Percentiles rank a stretch among this genome's conserved stretches.
phyloP scores from a whole-genome alignment of 1,284 basidiomycete species.

The Phellinidium pouzarii region DNA sequence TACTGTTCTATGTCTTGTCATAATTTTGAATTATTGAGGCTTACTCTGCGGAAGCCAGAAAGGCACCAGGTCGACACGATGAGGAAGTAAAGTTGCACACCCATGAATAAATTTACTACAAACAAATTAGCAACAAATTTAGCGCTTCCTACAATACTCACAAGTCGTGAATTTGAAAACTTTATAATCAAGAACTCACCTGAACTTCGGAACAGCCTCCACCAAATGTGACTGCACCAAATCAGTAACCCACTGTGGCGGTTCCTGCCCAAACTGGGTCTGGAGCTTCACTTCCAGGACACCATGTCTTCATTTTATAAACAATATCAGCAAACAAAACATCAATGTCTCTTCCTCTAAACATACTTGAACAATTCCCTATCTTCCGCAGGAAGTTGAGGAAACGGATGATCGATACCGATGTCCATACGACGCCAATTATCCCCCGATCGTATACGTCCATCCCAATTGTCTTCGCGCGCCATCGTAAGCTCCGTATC shows the following conservation, averaged over 20 bases:
- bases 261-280: constrained; percentile 94
- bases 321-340: neutral
- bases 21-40: constrained; percentile 24
- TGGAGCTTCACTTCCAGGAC: constrained; percentile 97
- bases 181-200: constrained; percentile 32
- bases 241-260: constrained; percentile 94
- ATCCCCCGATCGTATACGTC: constrained; percentile 62
- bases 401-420: constrained; percentile 89
- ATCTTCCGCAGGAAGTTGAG: constrained; percentile 71
- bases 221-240: constrained; percentile 92
- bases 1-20: neutral
- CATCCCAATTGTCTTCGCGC: constrained; percentile 97
- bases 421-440: constrained; percentile 97
- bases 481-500: constrained; percentile 95
- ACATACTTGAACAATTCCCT: constrained; percentile 88
- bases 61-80: constrained; percentile 95
- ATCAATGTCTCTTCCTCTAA: neutral
- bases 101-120: constrained; percentile 95
- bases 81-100: constrained; percentile 87
- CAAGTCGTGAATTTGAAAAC: neutral
- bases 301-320: constrained; percentile 67
- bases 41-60: constrained; percentile 97
- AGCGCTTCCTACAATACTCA: no score
- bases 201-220: constrained; percentile 89
- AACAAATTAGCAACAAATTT: constrained; percentile 17